Evolutionary conservation across 305 asterid genomes (phyloP).

Genomic region (Fraxinus xanthoxyloides): DNA sequence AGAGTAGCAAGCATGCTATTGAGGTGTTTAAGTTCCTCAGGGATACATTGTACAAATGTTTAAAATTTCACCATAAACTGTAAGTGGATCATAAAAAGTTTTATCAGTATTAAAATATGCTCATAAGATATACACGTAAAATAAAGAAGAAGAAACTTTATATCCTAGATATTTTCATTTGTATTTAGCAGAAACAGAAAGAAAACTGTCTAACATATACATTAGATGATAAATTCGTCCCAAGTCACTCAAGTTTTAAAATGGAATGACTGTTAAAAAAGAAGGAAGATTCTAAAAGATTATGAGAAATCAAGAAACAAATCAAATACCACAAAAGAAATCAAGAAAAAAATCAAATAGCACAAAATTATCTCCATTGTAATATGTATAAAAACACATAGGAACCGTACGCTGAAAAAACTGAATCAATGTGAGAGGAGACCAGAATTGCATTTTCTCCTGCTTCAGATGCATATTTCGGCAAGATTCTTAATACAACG

Average conservation of each 20-base stretch:
- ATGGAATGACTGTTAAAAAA: not conserved
- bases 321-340: not conserved
- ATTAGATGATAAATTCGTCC: not conserved
- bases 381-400: conserved; percentile 4
- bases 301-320: not conserved
- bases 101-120: not conserved
- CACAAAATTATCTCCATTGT: not conserved
- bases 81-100: not conserved
- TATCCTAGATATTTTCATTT: not conserved
- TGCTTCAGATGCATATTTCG: conserved; percentile 78
- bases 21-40: not conserved
- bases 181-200: conserved; percentile 1
- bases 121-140: not conserved
- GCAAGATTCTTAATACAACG: conserved; percentile 67
- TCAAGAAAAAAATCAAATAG: not conserved
- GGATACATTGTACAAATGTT: not conserved
- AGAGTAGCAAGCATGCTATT: not conserved
- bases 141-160: not conserved
- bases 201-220: not conserved
- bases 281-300: not conserved
- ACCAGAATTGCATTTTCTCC: conserved; percentile 86
- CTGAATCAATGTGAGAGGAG: conserved; percentile 94
- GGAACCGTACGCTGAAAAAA: conserved; percentile 68
- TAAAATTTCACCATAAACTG: not conserved
- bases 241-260: not conserved